These are phyloP conservation scores for Capsella rubella DNA, from an alignment of 441 rosid genomes.

Conservation along the genomic window DNA sequence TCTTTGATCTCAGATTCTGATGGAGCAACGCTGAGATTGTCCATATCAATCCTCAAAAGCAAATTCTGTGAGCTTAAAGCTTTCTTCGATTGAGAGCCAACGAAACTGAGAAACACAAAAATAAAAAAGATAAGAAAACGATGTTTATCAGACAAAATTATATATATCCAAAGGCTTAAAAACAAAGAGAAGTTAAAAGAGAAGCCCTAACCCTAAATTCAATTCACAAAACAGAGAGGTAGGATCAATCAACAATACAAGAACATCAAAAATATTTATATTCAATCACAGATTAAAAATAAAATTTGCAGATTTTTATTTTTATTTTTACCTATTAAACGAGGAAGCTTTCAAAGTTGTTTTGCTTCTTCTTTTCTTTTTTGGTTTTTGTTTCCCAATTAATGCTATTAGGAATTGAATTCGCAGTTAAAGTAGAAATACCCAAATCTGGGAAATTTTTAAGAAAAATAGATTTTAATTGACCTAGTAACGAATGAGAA, in stretches of 20 bases:
- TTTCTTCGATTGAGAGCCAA: slow-evolving; percentile 38
- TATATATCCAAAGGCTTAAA: background rate
- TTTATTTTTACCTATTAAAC: slow-evolving; percentile 17
- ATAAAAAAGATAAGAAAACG: slow-evolving; percentile 36
- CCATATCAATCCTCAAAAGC: slow-evolving; percentile 39
- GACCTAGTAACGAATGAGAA: slow-evolving; percentile 45
- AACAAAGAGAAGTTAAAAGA: background rate
- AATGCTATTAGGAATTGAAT: slow-evolving; percentile 37
- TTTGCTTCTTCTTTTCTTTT: background rate
- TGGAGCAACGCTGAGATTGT: slow-evolving; percentile 24
- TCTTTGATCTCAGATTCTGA: slow-evolving; percentile 58
- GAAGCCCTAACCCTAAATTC: slow-evolving; percentile 33
- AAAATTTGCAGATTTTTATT: background rate
- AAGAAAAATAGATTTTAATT: slow-evolving; percentile 25
- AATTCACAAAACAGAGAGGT: slow-evolving; percentile 6
- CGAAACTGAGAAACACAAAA: slow-evolving; percentile 36
- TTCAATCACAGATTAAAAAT: background rate
- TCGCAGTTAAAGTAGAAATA: slow-evolving; percentile 43
- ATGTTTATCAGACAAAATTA: background rate
- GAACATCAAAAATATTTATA: background rate
- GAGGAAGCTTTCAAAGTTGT: slow-evolving; percentile 13
- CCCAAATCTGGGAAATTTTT: slow-evolving; percentile 37
- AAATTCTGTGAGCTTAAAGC: slow-evolving; percentile 6
- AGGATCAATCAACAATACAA: slow-evolving; percentile 25
- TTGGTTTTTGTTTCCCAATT: slow-evolving; percentile 2